A percentile compares a stretch with the other conserved stretches of the same genome.
phyloP scores from a whole-genome alignment of 2,329 filamentous ascomycete genomes.

The Myriosclerotinia duriaeana region DNA sequence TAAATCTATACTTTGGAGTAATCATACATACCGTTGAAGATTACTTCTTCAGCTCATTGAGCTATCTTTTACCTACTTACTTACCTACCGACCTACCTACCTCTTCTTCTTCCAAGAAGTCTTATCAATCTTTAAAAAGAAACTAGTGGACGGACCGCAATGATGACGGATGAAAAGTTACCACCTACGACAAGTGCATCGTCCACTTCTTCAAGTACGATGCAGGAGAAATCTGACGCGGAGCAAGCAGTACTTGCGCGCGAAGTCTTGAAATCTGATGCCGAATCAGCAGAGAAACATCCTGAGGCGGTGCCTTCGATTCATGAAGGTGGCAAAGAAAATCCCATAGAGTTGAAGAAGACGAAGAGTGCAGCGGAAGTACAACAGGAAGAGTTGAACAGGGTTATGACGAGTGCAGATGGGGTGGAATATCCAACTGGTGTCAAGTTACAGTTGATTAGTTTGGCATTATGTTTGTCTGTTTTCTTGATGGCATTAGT shows the following conservation, averaged over 20 bases:
- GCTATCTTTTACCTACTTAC: background rate
- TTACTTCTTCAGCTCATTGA: background rate
- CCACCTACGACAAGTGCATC: conserved; percentile 13
- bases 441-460: conserved; percentile 35
- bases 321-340: conserved; percentile 1
- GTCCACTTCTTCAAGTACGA: conserved; percentile 6
- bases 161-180: conserved; percentile 14
- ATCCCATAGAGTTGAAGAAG: conserved; percentile 12
- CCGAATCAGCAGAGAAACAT: background rate
- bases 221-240: background rate
- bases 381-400: conserved; percentile 29
- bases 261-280: conserved; percentile 2
- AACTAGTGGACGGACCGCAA: background rate
- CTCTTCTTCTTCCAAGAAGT: background rate
- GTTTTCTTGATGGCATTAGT: conserved; percentile 38
- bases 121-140: background rate
- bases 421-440: conserved; percentile 39
- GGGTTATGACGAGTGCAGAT: conserved; percentile 37
- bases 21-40: background rate
- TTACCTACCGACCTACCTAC: background rate
- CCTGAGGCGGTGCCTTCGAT: background rate
- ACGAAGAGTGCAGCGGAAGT: conserved; percentile 25
- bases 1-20: background rate
- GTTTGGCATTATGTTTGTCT: conserved; percentile 36
- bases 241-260: background rate